Evolutionary conservation across 1,284 basidiomycete genomes (phyloP), one percentile per base, ranked within the genome.

Genomic region (Blastosporella zonata): DNA sequence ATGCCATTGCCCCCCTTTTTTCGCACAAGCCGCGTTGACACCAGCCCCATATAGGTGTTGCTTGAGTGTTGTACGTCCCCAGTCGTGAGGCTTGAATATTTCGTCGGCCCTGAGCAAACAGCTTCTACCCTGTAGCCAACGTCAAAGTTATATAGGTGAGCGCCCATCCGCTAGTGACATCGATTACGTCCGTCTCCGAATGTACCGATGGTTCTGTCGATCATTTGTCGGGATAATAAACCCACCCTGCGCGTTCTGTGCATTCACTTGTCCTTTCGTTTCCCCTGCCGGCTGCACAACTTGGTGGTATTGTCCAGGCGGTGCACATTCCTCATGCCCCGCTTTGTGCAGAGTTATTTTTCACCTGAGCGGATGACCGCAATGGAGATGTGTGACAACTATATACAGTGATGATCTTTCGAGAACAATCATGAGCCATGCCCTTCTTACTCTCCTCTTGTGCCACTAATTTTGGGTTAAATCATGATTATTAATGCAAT

Each of bases 21-120:
- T 34, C 36, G 36, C 35, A 34, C 46, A 23, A 50, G 21, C 18
- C 40, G 38, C 31, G 50, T 55, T 49, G 47, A 47, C 43, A 46
- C 41, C 41, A 22, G 46, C 29, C 43, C 28, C 15, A 43, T 43
- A 39, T 40, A 49, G 48, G 49, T 51, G 45, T 29, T 42, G 9
- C 27, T 38, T 34, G 37, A 29, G 49, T 51, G 49, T 23, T 37
- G 10, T 33, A 22, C 34, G n/a, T 20, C 3, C 13, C 15, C 10
- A 13, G 22, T 23, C 34, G 17, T 47, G 21, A 47, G 39, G 31
- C 37, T 6, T 41, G 22, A 25, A 25, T 29, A 10, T 6, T 29
- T 3, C 25, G 12, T 25, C 37, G 21, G 50, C 15, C 22, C 28
- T 18, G 10, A n/a, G 6, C 8, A 31, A 31, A 8, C 13, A 10